Base-by-base conservation (phyloP, 352 stramenopile species). In the Globisporangium sylvaticum region DNA sequence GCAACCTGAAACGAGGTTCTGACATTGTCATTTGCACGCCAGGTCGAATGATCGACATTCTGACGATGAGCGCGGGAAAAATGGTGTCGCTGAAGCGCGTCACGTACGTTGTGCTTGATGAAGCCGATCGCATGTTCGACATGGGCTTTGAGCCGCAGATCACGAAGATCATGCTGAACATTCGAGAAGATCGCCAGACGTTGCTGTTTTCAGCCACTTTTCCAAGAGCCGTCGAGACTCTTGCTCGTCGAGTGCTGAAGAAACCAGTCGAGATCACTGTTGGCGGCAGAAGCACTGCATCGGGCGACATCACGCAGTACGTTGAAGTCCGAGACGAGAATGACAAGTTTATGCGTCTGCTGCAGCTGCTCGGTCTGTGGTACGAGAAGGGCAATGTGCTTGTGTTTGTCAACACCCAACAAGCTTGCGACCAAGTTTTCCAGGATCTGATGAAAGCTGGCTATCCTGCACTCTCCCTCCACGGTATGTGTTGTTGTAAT, bases 101-200 rank as follows among this genome's bases (percentile, higher is more conserved):
- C 20, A 98, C 95, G 18, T 99, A 98, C 73, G 95, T 99, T 24
- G 97, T 99, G 20, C 88, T 99, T 58, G 98, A 99, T 70, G 98
- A 99, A 80, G 97, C 97, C 48, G 98, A 99, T 79, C 91, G 98
- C 22, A 99, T 99, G 95, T 99, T 99, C 73, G 98, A 99, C 76
- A 99, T 99, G 98, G 98, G 98, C 12, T 99, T 99, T 77, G 97
- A 99, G 67, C 97, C 98, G 14, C 98, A 99, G 76, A 98, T 99
- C 68, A 95, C 88, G 15, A 98, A 98, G 70, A 98, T 98, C 61
- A 89, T 98, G 75, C 77, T 92, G 71, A 97, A 98, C 52, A 91
- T 97, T 67, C 91, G 95, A 0, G 82, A 88, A 27, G 91, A 97
- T 68, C 85, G 92, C 1, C 93, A 98, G 66, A 97, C 91, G 6